Evolutionary conservation across 106 monocot species (phyloP).

Genomic region (Dendrobium nobile): DNA sequence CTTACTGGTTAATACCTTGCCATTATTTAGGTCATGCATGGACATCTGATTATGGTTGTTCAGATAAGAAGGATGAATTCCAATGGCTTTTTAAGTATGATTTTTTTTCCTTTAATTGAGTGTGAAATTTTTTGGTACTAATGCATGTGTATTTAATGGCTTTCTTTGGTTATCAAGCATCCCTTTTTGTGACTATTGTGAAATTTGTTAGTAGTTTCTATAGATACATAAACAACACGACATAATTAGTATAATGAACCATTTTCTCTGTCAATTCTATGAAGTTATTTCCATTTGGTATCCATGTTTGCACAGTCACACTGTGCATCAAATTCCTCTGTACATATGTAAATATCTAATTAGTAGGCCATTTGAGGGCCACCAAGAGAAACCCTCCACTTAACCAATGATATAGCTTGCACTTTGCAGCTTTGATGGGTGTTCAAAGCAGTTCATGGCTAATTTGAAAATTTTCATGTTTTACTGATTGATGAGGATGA

Average conservation of each 20-base stretch:
- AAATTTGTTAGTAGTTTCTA: not conserved
- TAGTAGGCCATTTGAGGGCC: no score
- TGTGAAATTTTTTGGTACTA: not conserved
- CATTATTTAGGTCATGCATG: slow-evolving; percentile 67
- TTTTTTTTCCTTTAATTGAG: not conserved
- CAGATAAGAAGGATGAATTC: slow-evolving; percentile 83
- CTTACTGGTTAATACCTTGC: not conserved
- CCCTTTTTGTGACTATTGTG: not conserved
- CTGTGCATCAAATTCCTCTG: not conserved
- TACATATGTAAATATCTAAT: no score
- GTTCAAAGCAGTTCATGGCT: no score
- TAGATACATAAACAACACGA: not conserved
- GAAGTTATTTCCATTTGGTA: no score
- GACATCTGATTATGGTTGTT: slow-evolving; percentile 94
- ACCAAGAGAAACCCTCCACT: no score
- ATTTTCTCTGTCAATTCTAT: not conserved
- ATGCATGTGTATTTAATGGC: not conserved
- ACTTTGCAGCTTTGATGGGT: no score
- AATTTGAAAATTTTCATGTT: no score
- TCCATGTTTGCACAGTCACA: no score
- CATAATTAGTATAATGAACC: not conserved
- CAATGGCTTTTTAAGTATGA: slow-evolving; percentile 85
- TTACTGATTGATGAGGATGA: no score
- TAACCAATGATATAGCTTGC: no score
- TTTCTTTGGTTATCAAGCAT: not conserved